Base-by-base conservation (phyloP, 306 rosid genomes). In the Arachis hypogaea region DNA sequence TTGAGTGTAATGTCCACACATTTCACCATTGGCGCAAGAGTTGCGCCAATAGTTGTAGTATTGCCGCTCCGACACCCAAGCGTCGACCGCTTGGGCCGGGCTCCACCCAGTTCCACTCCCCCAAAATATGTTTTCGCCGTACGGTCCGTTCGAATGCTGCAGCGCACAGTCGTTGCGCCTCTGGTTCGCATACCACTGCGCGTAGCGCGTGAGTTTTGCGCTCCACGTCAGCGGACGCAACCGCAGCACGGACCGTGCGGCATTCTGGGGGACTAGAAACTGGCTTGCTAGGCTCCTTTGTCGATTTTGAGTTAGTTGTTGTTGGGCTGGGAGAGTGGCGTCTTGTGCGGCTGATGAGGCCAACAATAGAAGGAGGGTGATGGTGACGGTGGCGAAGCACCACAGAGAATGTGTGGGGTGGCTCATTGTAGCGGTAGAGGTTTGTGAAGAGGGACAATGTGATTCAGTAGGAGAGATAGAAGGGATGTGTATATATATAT, bases 111-210 rank as follows among this genome's bases (percentile, higher is more conserved):
- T 18, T 12, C 98, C 96, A 7, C 98, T 91, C 0, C 98, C 98
- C 98, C 97, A 94, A 59, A 94, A 94, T 12, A 94, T 91, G 75
- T 91, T 94, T 84, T 94, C 98, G 0, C 98, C 98, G 5, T 88
- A 94, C 0, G 95, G 98, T 12, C 98, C 98, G 1, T 77, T 77
- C 0, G 98, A 94, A 71, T 94, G 98, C 77, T 71, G 61, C 12
- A 94, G 76, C 0, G 81, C 89, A 9, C 98, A 94, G 67, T 94
- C 98, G 0, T 12, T 14, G 0, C 86, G 84, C 77, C 98, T 82
- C 50, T 88, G 83, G 86, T 85, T 85, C 2, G 94, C 97, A 3
- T 92, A 94, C 83, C 83, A 82, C 55, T 71, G 82, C 0, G 98
- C 98, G 51, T 91, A 94, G 36, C 36, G 68, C 0, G 82, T 77